Conservation (phyloP, 495 filamentous ascomycete species). For the Aspergillus saccharolyticus region DNA sequence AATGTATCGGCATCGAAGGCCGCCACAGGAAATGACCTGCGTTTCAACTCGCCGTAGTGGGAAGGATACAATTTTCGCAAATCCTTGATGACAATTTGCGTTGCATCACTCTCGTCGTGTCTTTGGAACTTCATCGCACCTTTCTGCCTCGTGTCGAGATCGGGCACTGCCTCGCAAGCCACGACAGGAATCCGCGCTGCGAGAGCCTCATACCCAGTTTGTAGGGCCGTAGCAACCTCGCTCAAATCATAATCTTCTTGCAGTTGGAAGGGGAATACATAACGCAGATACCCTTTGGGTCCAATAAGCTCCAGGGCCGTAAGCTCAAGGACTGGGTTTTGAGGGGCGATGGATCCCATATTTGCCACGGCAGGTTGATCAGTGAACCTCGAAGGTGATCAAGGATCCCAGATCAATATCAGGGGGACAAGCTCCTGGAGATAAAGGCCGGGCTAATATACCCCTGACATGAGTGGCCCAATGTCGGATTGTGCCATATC, state of each 20-base stretch:
- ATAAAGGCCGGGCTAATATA: too few relatives aligned
- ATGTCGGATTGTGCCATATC: too few relatives aligned
- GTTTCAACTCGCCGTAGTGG: slow-evolving; percentile 28
- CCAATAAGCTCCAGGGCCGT: slow-evolving; percentile 32
- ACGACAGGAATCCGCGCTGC: slow-evolving; percentile 23
- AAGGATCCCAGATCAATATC: not conserved
- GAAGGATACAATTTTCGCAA: slow-evolving; percentile 21
- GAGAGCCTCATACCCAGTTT: slow-evolving; percentile 25
- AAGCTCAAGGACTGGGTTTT: slow-evolving; percentile 15
- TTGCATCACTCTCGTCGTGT: slow-evolving; percentile 10
- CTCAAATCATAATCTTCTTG: slow-evolving; percentile 21
- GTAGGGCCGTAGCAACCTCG: slow-evolving; percentile 21
- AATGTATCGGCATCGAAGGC: slow-evolving; percentile 28
- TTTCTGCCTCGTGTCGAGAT: slow-evolving; percentile 19
- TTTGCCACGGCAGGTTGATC: not conserved
- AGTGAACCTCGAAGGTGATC: not conserved
- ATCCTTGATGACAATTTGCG: slow-evolving; percentile 23
- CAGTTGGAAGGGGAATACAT: slow-evolving; percentile 27
- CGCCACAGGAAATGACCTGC: slow-evolving; percentile 25
- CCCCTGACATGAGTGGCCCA: too few relatives aligned
- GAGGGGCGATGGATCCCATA: slow-evolving; percentile 11
- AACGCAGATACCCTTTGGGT: slow-evolving; percentile 31
- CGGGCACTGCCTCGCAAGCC: slow-evolving; percentile 29
- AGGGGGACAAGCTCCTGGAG: too few relatives aligned
- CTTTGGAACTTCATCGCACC: slow-evolving; percentile 27